A percentile compares a stretch with the other conserved stretches of the same genome.
phyloP scores from a whole-genome alignment of 768 basidiomycete genomes.

The Tulasnella sp. region DNA sequence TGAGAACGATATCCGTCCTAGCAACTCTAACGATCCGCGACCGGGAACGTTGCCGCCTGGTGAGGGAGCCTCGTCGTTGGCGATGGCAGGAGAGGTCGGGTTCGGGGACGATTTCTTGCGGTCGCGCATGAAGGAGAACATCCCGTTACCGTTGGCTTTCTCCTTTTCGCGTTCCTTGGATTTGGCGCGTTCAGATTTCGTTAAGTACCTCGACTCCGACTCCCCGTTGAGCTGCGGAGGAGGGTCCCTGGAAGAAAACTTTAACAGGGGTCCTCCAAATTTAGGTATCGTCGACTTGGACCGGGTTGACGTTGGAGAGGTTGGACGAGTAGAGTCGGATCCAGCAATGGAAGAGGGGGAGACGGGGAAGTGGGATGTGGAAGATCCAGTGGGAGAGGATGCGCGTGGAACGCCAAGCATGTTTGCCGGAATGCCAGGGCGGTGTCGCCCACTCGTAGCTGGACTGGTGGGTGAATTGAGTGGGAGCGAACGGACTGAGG shows the following conservation, averaged over 20 bases:
- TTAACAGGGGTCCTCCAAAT: neutral
- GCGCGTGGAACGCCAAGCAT: neutral
- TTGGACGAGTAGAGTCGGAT: neutral
- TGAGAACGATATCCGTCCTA: neutral
- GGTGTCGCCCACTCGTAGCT: neutral
- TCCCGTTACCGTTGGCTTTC: constrained; percentile 6
- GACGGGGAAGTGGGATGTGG: constrained; percentile 8
- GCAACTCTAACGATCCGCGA: neutral
- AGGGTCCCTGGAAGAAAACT: neutral
- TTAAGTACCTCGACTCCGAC: constrained; percentile 6
- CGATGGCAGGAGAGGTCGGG: neutral
- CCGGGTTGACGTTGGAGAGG: neutral
- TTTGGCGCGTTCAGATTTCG: neutral
- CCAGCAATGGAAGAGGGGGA: neutral
- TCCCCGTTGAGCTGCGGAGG: constrained; percentile 18
- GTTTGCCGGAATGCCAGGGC: neutral
- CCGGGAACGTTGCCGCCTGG: neutral
- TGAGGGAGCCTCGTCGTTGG: neutral
- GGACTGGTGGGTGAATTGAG: neutral
- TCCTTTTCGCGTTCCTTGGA: neutral
- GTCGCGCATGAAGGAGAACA: constrained; percentile 23
- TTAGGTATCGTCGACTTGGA: constrained; percentile 2
- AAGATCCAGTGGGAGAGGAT: neutral
- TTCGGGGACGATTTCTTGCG: constrained; percentile 13
- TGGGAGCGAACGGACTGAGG: constrained; percentile 1